Evolutionary conservation across 78 protist species (phyloP), one percentile per base, ranked within the genome.

Genomic region (Diacronema lutheri): DNA sequence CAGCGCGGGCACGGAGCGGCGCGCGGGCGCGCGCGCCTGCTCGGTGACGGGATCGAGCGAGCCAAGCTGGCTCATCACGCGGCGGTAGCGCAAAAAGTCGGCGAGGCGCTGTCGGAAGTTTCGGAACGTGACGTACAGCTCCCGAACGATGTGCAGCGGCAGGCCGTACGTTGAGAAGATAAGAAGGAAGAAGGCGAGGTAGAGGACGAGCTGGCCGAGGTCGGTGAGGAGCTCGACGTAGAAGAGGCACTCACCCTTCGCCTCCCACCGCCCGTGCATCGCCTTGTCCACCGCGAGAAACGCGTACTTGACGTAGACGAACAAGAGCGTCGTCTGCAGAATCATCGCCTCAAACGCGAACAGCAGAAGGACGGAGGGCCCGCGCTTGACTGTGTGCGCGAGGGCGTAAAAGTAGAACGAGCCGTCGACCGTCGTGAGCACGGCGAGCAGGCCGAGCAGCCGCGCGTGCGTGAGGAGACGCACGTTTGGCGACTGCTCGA

Each of bases 121-220:
- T 40, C 86, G 80, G 58, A 64, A 41, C 44, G 95, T 90, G 58
- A 88, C 11, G 86, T 89, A 94, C 14, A 94, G 88, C 50, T 95
- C 96, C 81, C 96, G 88, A 41, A 95, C 40, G 73, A 94, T 91
- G 91, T 95, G 96, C 35, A 95, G 55, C 35, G 98, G 98, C 38
- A 95, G 26, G 14, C 93, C 94, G 58, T 82, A 93, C 81, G 80
- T 69, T n/a, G 79, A 26, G 58, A 88, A 31, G 20, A 93, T 56
- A 14, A 91, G 85, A 12, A 44, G 14, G 77, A 93, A 93, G 86
- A 95, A 93, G 65, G 66, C 13, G 38, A 71, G 31, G 71, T 90
- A 93, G 57, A 90, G n/a, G 31, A 89, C 23, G 62, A 76, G 38
- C 12, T 50, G 81, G 55, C 83, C 40, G 40, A 88, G 69, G 61